phyloP scores from a whole-genome alignment of 768 basidiomycete species.

The Psilocybe sp. region DNA sequence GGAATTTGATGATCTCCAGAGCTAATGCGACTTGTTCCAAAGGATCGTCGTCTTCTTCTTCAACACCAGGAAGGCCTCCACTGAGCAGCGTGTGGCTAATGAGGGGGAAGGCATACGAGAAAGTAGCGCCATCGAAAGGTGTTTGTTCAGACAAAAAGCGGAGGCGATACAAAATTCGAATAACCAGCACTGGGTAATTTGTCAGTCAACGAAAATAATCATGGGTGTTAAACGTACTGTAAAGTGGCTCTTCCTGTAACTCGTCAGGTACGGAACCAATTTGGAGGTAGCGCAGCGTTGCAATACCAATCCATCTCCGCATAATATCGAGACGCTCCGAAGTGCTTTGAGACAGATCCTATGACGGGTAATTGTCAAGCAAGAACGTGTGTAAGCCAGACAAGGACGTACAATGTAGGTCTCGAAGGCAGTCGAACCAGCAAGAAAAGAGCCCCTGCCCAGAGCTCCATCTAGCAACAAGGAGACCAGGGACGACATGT shows the following conservation, averaged over 20 bases:
- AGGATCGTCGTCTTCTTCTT: conserved; percentile 64
- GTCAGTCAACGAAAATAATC: not conserved
- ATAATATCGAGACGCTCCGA: conserved; percentile 72
- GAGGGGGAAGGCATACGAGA: conserved; percentile 77
- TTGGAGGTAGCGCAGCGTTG: conserved; percentile 73
- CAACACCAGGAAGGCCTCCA: conserved; percentile 60
- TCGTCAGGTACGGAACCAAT: conserved; percentile 69
- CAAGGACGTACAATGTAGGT: conserved; percentile 70
- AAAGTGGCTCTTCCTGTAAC: conserved; percentile 67
- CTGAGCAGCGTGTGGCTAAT: conserved; percentile 62
- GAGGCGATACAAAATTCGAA: conserved; percentile 84
- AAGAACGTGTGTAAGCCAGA: not conserved
- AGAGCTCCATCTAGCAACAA: conserved; percentile 69
- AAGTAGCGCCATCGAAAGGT: conserved; percentile 84
- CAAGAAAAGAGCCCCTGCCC: conserved; percentile 55
- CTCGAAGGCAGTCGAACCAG: conserved; percentile 61
- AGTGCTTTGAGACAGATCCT: conserved; percentile 71
- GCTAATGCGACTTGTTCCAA: conserved; percentile 77
- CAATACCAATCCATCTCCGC: conserved; percentile 75
- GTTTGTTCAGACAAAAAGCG: conserved; percentile 77
- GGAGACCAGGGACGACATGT: conserved; percentile 56
- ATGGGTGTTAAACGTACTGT: conserved; percentile 37
- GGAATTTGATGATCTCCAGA: conserved; percentile 67
- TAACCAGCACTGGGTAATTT: conserved; percentile 55
- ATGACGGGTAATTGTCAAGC: conserved; percentile 3